These are phyloP conservation scores for Leavenworthia alabamica DNA, from an alignment of 345 rosid species.

Conservation along the genomic window DNA sequence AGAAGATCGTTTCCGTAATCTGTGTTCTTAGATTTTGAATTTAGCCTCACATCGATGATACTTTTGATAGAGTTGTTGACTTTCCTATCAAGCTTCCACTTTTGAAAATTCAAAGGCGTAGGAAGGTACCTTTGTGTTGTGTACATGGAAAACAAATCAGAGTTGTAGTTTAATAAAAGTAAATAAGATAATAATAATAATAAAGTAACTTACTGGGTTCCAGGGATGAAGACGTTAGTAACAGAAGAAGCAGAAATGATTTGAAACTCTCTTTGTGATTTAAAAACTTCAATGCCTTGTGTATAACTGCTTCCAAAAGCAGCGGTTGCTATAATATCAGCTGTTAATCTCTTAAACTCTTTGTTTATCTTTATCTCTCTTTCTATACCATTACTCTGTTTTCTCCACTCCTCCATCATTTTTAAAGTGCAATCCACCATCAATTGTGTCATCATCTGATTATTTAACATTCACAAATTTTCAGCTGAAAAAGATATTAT, in stretches of 20 bases:
- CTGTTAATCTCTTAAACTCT: constrained; percentile 38
- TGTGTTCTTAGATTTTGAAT: background rate
- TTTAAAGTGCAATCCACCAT: constrained; percentile 28
- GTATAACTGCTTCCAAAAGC: constrained; percentile 49
- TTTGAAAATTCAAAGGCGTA: constrained; percentile 30
- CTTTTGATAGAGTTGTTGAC: constrained; percentile 22
- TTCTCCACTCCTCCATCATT: constrained; percentile 38
- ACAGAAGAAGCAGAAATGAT: constrained; percentile 16
- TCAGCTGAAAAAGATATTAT: no score
- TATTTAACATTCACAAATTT: no score
- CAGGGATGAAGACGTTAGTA: constrained; percentile 32
- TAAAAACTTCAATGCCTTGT: constrained; percentile 38
- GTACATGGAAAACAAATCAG: background rate
- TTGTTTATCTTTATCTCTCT: constrained; percentile 13
- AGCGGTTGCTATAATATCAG: constrained; percentile 43
- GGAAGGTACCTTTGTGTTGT: constrained; percentile 51
- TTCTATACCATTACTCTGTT: background rate
- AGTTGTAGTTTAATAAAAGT: background rate
- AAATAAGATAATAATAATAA: no score
- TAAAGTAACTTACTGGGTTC: constrained; percentile 42
- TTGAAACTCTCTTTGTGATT: constrained; percentile 40
- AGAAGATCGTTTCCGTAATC: constrained; percentile 40
- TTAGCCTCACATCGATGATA: constrained; percentile 31
- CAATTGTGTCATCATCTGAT: constrained; percentile 31
- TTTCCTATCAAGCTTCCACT: constrained; percentile 43